phyloP scores from a whole-genome alignment of 1,284 basidiomycete species.

The Cryptococcus sp. region DNA sequence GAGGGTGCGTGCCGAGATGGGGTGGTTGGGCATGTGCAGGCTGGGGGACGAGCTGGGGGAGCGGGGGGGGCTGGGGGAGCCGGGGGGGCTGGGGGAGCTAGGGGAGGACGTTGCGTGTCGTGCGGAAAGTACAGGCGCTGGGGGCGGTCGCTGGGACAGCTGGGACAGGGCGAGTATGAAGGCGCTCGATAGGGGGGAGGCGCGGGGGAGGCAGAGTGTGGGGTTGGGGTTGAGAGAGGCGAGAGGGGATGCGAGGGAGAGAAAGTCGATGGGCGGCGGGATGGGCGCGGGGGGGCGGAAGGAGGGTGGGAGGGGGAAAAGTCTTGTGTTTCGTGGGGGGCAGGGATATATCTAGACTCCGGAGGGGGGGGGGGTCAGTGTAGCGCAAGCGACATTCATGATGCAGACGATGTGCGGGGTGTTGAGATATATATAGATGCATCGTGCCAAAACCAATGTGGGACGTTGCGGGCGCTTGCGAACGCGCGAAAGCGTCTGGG shows the following conservation, averaged over 20 bases:
- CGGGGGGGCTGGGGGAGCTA: neutral
- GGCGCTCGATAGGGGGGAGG: too few relatives aligned
- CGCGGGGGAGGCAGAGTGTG: too few relatives aligned
- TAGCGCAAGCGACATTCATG: too few relatives aligned
- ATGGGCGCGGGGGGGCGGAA: neutral
- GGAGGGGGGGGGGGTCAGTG: too few relatives aligned
- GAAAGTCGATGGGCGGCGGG: neutral
- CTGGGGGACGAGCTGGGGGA: constrained; percentile 19
- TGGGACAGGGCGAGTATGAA: neutral
- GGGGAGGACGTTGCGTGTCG: neutral
- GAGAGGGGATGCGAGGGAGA: neutral
- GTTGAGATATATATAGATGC: too few relatives aligned
- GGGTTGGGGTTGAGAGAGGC: too few relatives aligned
- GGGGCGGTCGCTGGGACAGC: neutral
- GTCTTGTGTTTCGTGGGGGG: constrained; percentile 16
- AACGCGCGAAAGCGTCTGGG: too few relatives aligned
- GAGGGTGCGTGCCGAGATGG: constrained; percentile 25
- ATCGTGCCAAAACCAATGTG: too few relatives aligned
- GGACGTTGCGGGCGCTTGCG: too few relatives aligned
- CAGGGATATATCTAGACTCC: constrained; percentile 13
- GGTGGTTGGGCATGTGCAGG: constrained; percentile 24
- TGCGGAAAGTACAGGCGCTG: neutral
- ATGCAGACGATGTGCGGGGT: too few relatives aligned
- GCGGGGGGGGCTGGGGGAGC: neutral
- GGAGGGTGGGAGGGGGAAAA: constrained; percentile 10